Evolutionary conservation across 192 early-diverging fungal species (phyloP).

Genomic region (Backusella macrospora): DNA sequence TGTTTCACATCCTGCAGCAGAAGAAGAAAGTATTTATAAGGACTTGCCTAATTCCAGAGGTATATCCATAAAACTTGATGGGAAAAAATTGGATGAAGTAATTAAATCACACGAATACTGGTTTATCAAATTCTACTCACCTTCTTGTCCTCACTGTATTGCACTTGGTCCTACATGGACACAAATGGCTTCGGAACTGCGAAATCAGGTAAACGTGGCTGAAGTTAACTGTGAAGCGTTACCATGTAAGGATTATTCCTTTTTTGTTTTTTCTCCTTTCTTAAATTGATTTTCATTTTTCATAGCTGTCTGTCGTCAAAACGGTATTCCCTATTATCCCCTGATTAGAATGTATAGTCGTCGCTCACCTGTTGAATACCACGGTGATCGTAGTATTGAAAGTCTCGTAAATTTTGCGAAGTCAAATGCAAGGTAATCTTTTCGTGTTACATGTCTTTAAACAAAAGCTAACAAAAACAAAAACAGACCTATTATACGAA

Average conservation of each 20-base stretch:
- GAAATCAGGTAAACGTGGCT: slow-evolving; percentile 75
- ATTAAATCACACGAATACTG: slow-evolving; percentile 40
- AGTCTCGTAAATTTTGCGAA: slow-evolving; percentile 7
- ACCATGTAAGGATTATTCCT: slow-evolving; percentile 24
- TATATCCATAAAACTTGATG: background rate
- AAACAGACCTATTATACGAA: background rate
- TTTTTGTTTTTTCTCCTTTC: background rate
- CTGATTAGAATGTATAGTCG: slow-evolving; percentile 10
- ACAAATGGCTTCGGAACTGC: slow-evolving; percentile 59
- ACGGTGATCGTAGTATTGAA: background rate
- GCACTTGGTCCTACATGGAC: slow-evolving; percentile 79
- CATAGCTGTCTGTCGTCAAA: slow-evolving; percentile 8
- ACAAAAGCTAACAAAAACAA: background rate
- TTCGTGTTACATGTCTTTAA: background rate
- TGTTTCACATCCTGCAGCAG: background rate
- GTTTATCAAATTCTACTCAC: slow-evolving; percentile 86
- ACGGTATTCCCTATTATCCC: slow-evolving; percentile 4
- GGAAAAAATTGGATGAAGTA: background rate
- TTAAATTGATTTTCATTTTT: slow-evolving; percentile 7
- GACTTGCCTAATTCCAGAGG: background rate
- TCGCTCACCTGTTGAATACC: background rate
- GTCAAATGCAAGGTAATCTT: slow-evolving; percentile 2
- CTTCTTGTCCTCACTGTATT: slow-evolving; percentile 87
- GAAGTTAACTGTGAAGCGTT: slow-evolving; percentile 80
- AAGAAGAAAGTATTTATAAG: background rate